Conservation (phyloP, 352 stramenopile species). For the Pythium folliculosum region DNA sequence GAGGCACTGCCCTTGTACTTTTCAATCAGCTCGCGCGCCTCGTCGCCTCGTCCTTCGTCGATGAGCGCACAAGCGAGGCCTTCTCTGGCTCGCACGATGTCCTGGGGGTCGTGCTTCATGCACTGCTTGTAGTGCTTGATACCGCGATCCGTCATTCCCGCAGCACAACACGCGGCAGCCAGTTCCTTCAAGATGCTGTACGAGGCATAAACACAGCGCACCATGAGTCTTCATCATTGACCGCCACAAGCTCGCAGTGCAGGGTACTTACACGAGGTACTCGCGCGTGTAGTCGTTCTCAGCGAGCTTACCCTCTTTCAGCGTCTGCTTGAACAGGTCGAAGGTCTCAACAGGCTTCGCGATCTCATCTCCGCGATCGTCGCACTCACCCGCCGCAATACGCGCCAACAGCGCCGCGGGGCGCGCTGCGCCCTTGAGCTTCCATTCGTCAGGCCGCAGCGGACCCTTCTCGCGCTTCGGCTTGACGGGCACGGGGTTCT, state of each 20-base stretch:
- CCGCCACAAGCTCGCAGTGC: not conserved
- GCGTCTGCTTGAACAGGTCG: slow-evolving; percentile 66
- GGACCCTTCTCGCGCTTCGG: slow-evolving; percentile 54
- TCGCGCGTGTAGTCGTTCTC: slow-evolving; percentile 65
- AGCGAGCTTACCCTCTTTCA: slow-evolving; percentile 52
- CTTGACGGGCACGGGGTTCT: slow-evolving; percentile 40
- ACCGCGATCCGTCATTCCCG: slow-evolving; percentile 67
- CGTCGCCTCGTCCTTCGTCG: slow-evolving; percentile 74
- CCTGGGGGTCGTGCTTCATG: slow-evolving; percentile 72
- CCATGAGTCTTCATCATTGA: not conserved
- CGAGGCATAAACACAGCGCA: not conserved
- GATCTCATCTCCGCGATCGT: slow-evolving; percentile 77
- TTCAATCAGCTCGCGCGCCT: slow-evolving; percentile 73
- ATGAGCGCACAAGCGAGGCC: slow-evolving; percentile 74
- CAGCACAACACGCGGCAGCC: slow-evolving; percentile 68
- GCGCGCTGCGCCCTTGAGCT: slow-evolving; percentile 74
- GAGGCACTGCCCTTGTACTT: slow-evolving; percentile 54
- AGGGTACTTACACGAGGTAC: slow-evolving; percentile 53
- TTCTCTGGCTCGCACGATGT: slow-evolving; percentile 63
- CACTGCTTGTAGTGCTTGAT: slow-evolving; percentile 85
- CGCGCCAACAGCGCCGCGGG: slow-evolving; percentile 70
- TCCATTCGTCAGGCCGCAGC: slow-evolving; percentile 64
- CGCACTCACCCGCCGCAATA: slow-evolving; percentile 77
- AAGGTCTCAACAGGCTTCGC: slow-evolving; percentile 74
- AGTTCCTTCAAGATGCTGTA: slow-evolving; percentile 70